Base-by-base conservation (phyloP, 2,329 filamentous ascomycete species). In the Calonectria henricotiae region DNA sequence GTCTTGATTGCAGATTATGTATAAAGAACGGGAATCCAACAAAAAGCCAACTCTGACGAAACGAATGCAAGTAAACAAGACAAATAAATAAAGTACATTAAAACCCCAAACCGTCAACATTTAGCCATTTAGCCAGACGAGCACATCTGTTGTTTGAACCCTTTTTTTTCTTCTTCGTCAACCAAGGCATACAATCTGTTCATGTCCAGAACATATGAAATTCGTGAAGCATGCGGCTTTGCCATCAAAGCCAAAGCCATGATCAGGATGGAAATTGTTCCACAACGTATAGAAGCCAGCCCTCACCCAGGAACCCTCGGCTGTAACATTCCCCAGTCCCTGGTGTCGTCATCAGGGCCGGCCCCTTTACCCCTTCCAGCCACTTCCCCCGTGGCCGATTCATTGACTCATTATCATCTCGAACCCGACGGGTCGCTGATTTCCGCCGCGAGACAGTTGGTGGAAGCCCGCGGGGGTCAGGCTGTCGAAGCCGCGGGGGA, bases 171-270 rank as follows among this genome's bases (percentile, higher is more conserved):
- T 37, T 58, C 35, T 13, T 39, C 20, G 9, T 37, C 25, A 27
- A 32, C 44, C 63, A 43, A 7, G 46, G 25, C 44, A 35, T 62
- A 51, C 64, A 67, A 67, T 67, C 25, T 67, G 32, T 51, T 51
- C 35, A 43, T 41, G 41, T 58, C 51, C 51, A 58, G 32, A 25
- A 66, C 54, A 54, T 51, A 61, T 32, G 54, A 35, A 67, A 62
- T 67, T 25, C 17, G 35, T 61, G 27, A 27, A 17, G 43, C 64
- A 41, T 51, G 25, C 15, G 17, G 44, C 35, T 67, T 17, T 11
- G 15, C 51, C 51, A 6, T 43, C 15, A 23, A 41, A 37, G 44
- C 30, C 41, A 11, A 44, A 7, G 32, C 49, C 27, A 35, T 9
- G 30, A 39, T 62, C 20, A 25, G 25, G 7, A 15, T 7, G 23